phyloP scores from a whole-genome alignment of 148 eudicot species.

The Diospyros kaki region DNA sequence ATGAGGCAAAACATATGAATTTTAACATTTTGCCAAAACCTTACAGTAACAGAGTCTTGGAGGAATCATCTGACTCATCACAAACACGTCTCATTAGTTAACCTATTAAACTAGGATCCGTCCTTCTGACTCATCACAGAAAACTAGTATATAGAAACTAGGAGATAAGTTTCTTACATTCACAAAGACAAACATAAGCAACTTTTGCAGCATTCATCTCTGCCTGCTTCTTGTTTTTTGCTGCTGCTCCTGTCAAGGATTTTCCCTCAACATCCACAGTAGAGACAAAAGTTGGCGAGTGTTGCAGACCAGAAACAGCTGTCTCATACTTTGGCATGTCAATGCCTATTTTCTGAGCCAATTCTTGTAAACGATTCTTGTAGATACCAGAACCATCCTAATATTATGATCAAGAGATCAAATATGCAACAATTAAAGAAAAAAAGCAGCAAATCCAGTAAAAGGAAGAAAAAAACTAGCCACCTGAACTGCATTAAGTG shows the following conservation, averaged over 20 bases:
- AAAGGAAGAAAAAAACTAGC: slow-evolving; percentile 26
- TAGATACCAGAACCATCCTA: slow-evolving; percentile 55
- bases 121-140: neutral
- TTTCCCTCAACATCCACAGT: slow-evolving; percentile 41
- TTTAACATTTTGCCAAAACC: neutral
- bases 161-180: slow-evolving; percentile 34
- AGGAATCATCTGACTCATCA: neutral
- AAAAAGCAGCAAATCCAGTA: neutral
- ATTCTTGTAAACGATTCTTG: slow-evolving; percentile 68
- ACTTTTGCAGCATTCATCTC: slow-evolving; percentile 74
- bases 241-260: slow-evolving; percentile 53
- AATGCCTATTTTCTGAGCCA: slow-evolving; percentile 39
- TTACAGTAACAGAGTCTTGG: neutral
- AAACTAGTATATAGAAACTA: neutral
- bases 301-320: slow-evolving; percentile 48
- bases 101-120: neutral
- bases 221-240: slow-evolving; percentile 74
- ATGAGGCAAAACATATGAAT: neutral
- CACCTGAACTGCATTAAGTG: slow-evolving; percentile 43
- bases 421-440: too few relatives aligned
- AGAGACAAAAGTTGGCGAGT: slow-evolving; percentile 48
- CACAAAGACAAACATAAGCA: slow-evolving; percentile 52
- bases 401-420: neutral
- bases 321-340: slow-evolving; percentile 54
- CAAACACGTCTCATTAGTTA: neutral